These are phyloP conservation scores for Leishmania major DNA, from an alignment of 208 protist species.

Conservation along the genomic window DNA sequence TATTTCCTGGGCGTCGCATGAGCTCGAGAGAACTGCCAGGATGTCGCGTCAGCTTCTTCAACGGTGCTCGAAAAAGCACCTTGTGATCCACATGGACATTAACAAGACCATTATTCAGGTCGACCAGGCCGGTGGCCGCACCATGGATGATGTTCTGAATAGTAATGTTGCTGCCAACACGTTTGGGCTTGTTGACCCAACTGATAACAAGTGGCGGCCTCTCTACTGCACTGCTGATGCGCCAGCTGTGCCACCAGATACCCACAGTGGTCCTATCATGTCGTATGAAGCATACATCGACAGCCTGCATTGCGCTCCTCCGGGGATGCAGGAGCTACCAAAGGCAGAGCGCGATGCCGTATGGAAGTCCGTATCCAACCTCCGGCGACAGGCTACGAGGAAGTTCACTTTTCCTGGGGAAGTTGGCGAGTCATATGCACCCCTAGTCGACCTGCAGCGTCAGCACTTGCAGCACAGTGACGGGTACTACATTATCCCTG, in stretches of 20 bases:
- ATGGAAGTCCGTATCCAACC: slow-evolving; percentile 67
- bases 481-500: slow-evolving; percentile 73
- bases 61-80: slow-evolving; percentile 53
- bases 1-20: background rate
- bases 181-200: slow-evolving; percentile 45
- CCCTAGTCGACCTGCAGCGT: slow-evolving; percentile 74
- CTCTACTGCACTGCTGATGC: slow-evolving; percentile 57
- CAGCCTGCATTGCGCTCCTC: slow-evolving; percentile 49
- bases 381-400: slow-evolving; percentile 45
- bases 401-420: slow-evolving; percentile 72
- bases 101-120: slow-evolving; percentile 92
- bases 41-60: slow-evolving; percentile 71
- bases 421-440: slow-evolving; percentile 57
- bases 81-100: slow-evolving; percentile 91
- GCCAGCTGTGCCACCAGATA: background rate
- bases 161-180: slow-evolving; percentile 87
- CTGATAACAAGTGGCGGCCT: slow-evolving; percentile 40
- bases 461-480: slow-evolving; percentile 36
- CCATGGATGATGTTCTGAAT: slow-evolving; percentile 85
- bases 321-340: slow-evolving; percentile 68
- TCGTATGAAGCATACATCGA: slow-evolving; percentile 81
- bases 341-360: slow-evolving; percentile 48
- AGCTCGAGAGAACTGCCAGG: background rate
- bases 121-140: slow-evolving; percentile 74
- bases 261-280: slow-evolving; percentile 28